phyloP scores from a whole-genome alignment of 2,329 filamentous ascomycete species.

The Aspergillus chevalieri region DNA sequence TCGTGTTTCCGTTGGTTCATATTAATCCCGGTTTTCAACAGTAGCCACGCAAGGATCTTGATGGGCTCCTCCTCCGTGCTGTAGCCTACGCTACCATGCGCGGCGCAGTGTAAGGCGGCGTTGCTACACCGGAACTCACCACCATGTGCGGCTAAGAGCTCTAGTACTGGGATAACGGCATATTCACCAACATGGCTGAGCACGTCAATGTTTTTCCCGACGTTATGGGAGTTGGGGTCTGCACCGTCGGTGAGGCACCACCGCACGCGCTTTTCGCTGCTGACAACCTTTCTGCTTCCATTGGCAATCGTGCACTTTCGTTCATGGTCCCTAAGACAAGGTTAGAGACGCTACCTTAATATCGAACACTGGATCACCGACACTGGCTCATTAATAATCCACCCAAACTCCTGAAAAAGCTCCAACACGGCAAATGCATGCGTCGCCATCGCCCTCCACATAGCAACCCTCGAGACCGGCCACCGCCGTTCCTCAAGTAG shows the following conservation, averaged over 20 bases:
- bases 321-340: not conserved
- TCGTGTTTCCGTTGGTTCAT: not conserved
- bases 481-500: not conserved
- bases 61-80: not conserved
- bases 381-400: not conserved
- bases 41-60: not conserved
- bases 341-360: not conserved
- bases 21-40: not conserved
- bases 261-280: not conserved
- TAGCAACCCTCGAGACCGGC: not conserved
- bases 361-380: not conserved
- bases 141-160: not conserved
- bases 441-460: not conserved
- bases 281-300: not conserved
- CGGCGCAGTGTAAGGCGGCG: not conserved
- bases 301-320: not conserved
- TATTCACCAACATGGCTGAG: not conserved
- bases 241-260: constrained; percentile 2
- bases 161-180: not conserved
- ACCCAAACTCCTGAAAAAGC: not conserved
- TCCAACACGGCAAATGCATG: not conserved
- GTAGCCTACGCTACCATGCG: not conserved
- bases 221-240: not conserved
- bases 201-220: not conserved
- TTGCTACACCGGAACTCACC: not conserved